Evolutionary conservation across 2,329 filamentous ascomycete genomes (phyloP).

Genomic region (Alternaria longipes): DNA sequence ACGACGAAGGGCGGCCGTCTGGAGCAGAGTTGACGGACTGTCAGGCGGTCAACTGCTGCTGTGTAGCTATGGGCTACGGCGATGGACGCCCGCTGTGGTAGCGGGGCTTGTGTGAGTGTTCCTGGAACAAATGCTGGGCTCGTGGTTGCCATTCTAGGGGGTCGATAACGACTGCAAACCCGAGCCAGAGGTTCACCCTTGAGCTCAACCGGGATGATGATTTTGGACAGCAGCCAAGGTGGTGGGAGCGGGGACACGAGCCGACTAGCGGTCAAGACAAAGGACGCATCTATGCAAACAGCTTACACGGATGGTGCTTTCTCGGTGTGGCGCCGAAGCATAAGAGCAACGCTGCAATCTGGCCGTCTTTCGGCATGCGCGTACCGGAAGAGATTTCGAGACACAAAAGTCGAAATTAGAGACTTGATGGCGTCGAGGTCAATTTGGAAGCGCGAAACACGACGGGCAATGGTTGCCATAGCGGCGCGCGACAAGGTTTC

Average conservation of each 20-base stretch:
- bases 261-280: constrained; percentile 26
- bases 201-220: constrained; percentile 28
- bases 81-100: constrained; percentile 33
- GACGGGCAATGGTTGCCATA: neutral
- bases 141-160: constrained; percentile 22
- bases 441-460: neutral
- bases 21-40: constrained; percentile 39
- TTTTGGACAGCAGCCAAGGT: constrained; percentile 33
- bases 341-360: neutral
- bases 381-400: constrained; percentile 23
- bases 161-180: constrained; percentile 26
- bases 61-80: constrained; percentile 33
- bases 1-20: constrained; percentile 30
- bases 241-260: constrained; percentile 29
- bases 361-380: constrained; percentile 17
- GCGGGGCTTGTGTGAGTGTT: constrained; percentile 34
- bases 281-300: constrained; percentile 10
- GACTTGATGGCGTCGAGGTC: constrained; percentile 5
- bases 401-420: neutral
- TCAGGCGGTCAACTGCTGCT: constrained; percentile 44
- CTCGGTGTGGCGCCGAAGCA: constrained; percentile 14
- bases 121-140: constrained; percentile 16
- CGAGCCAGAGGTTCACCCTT: constrained; percentile 36
- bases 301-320: constrained; percentile 3
- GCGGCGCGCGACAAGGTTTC: constrained; percentile 7